Evolutionary conservation across 257 asterid species (phyloP).

Genomic region (Primulina tabacum): DNA sequence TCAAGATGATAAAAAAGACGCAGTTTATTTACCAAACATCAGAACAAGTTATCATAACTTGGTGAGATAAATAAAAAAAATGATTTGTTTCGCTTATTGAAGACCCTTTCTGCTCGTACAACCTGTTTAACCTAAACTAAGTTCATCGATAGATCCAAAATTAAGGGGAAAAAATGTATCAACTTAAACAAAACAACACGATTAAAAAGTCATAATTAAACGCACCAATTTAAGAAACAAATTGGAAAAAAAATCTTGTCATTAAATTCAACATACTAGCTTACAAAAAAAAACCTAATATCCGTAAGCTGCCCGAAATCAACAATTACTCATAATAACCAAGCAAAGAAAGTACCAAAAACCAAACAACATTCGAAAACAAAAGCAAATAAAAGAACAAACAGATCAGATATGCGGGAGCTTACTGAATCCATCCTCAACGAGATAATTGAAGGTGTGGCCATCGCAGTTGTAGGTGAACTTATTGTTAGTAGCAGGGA

Average conservation of each 20-base stretch:
- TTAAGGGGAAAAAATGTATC: not conserved
- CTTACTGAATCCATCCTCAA: constrained; percentile 52
- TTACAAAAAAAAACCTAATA: not conserved
- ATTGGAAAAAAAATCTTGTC: not conserved
- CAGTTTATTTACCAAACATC: not conserved
- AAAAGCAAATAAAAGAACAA: constrained; percentile 2
- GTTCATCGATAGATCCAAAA: not conserved
- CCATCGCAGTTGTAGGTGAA: constrained; percentile 53
- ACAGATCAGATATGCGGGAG: constrained; percentile 18
- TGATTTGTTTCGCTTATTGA: not conserved
- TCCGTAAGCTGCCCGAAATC: not conserved
- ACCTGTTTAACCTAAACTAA: constrained; percentile 4
- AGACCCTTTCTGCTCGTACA: not conserved
- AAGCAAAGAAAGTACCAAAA: constrained; percentile 12
- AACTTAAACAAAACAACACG: not conserved
- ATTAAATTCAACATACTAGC: constrained; percentile 3
- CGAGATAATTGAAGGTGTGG: constrained; percentile 48
- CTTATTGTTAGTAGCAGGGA: constrained; percentile 48
- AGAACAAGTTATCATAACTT: not conserved
- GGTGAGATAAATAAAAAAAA: not conserved
- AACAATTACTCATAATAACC: not conserved
- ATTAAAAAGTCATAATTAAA: constrained; percentile 2
- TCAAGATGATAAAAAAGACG: not conserved
- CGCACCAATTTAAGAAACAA: not conserved
- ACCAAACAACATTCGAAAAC: constrained; percentile 2